Evolutionary conservation across 352 stramenopile genomes (phyloP), one percentile per base, ranked within the genome.

Genomic region (Pythium pyrilobum): DNA sequence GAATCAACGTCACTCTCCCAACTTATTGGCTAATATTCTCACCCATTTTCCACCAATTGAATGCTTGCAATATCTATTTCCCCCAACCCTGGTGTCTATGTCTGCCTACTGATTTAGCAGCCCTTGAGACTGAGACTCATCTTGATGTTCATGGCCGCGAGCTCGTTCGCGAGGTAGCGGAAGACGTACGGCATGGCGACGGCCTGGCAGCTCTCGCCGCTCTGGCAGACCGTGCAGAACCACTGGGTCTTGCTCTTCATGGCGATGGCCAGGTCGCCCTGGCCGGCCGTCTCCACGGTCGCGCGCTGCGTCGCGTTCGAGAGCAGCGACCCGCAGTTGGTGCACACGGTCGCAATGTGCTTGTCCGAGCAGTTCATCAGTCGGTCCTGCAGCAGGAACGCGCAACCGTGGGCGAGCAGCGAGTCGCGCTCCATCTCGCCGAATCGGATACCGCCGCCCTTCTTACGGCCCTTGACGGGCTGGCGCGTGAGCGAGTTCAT

Each of bases 351-450:
- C 15, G 94, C 96, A 57, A 98, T 92, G 77, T 99, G 96, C 60
- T 96, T 96, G 76, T 99, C 97, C 40, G 96, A 99, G 70, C 97
- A 99, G 71, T 99, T 99, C 76, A 99, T 86, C 9, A 99, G 74
- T 56, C 96, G 84, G 71, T 99, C 95, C 48, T 98, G 95, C 34
- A 99, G 73, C 51, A 99, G 69, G 77, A 98, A 99, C 24, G 96
- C 87, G 55, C 80, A 92, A 56, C 97, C 97, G 78, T 99, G 97
- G 53, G 95, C 97, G 28, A 99, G 77, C 34, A 99, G 73, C 56
- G 96, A 98, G 69, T 99, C 97, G 34, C 97, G 86, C 83, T 99
- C 97, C 97, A 99, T 99, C 80, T 99, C 97, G 55, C 97, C 97
- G 24, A 99, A 96, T 59, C 98, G 94, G 66, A 99, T 99, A 71